phyloP scores from a whole-genome alignment of 164 flowering plant species.

The Liriodendron chinense region DNA sequence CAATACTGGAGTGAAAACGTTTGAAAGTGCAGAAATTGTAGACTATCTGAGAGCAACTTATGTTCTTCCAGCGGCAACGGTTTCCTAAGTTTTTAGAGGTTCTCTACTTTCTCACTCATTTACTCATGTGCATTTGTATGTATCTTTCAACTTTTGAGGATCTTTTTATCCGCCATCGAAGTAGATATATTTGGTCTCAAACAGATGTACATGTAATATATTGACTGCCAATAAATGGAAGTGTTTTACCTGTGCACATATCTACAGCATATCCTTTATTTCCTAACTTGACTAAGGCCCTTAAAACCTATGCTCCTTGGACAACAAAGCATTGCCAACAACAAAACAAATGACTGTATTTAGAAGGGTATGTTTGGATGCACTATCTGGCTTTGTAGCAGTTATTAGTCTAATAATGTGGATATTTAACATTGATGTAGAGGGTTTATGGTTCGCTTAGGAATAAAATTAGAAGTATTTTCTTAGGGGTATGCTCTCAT shows the following conservation, averaged over 20 bases:
- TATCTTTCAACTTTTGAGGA: not conserved
- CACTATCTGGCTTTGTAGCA: no score
- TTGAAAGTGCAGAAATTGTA: conserved; percentile 93
- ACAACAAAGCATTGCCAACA: no score
- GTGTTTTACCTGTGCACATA: not conserved
- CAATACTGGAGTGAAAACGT: conserved; percentile 88
- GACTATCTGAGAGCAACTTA: conserved; percentile 85
- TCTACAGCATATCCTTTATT: no score
- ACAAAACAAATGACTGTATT: no score
- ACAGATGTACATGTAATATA: not conserved
- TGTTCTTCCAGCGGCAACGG: conserved; percentile 28
- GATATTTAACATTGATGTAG: no score
- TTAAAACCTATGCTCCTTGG: no score
- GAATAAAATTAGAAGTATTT: no score
- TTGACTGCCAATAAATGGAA: not conserved
- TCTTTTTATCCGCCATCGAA: not conserved
- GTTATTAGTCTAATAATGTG: no score
- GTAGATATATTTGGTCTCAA: not conserved
- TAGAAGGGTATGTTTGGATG: no score
- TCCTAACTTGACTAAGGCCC: no score
- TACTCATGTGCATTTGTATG: not conserved
- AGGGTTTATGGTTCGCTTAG: no score
- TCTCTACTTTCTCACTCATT: not conserved
- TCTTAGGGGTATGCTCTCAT: no score
- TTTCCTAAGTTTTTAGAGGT: conserved; percentile 1